Conservation (phyloP, 1,139 yeast genomes). For the Blastobotrys proliferans region DNA sequence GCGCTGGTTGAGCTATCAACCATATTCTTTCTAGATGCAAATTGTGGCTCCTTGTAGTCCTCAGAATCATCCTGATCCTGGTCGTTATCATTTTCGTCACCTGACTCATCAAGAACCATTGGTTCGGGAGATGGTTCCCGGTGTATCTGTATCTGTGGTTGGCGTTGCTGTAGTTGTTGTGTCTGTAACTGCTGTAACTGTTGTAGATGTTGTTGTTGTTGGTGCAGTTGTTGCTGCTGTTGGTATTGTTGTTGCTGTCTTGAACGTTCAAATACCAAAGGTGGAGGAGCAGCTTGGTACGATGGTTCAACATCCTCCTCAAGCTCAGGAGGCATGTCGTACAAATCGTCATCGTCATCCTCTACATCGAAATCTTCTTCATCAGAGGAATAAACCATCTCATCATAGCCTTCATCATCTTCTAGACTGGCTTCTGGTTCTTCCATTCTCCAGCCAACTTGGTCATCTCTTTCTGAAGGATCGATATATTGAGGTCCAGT, state of each 20-base stretch:
- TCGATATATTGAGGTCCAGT: slow-evolving; percentile 12
- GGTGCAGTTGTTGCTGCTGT: neutral
- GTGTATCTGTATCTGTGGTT: neutral
- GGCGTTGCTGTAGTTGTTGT: neutral
- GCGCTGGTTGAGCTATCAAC: neutral
- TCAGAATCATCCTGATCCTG: neutral
- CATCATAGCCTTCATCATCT: slow-evolving; percentile 32
- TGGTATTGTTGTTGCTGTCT: neutral
- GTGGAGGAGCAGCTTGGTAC: neutral
- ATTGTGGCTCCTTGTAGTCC: no score
- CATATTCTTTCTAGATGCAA: no score
- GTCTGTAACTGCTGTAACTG: neutral
- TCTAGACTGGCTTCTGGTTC: slow-evolving; percentile 26
- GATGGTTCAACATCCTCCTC: slow-evolving; percentile 1
- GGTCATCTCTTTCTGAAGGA: slow-evolving; percentile 12
- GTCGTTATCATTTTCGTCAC: neutral
- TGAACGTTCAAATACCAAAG: no score
- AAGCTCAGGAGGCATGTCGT: slow-evolving; percentile 5
- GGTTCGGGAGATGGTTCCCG: neutral
- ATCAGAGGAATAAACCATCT: slow-evolving; percentile 33
- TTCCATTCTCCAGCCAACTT: slow-evolving; percentile 16
- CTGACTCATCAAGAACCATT: neutral
- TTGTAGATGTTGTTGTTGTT: neutral
- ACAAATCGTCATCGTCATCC: slow-evolving; percentile 13
- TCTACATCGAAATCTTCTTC: slow-evolving; percentile 21